Base-by-base conservation (phyloP, 306 rosid species). In the Vigna reflexopilosa region DNA sequence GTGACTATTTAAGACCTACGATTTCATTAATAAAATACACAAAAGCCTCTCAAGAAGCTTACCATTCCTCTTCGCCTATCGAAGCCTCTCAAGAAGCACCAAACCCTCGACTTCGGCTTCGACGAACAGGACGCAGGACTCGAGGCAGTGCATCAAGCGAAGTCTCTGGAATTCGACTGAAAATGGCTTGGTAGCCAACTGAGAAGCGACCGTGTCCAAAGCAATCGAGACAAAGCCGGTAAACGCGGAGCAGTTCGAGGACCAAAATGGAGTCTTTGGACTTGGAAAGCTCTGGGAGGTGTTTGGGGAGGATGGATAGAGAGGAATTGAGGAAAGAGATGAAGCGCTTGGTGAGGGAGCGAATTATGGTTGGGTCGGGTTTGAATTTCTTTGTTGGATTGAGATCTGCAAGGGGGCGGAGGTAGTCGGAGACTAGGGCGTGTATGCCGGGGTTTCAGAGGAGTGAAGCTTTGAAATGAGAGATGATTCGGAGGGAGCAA, bases 171-270 rank as follows among this genome's bases (percentile, higher is more conserved):
- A 52, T 16, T 90, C 88, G 4, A 87, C 84, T 9, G 83, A 59
- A 47, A 81, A 87, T 0, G 97, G 95, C 44, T 87, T 88, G 57
- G 90, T 83, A 9, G 80, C 87, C 44, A 94, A 86, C 85, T 88
- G 90, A 36, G 95, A 86, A 20, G 88, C 56, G 14, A 94, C 63
- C 0, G 75, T 16, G 4, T 82, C 89, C 81, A 92, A 92, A 67
- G 82, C 95, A 92, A 79, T 82, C 76, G 81, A 94, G 82, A 83
- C 92, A 92, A 16, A 94, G 90, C 22, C 72, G 34, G 77, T 90
- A 92, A 24, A 82, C 45, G 1, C 80, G 62, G 56, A 89, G 84
- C 40, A 94, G 69, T 14, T 94, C 93, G 32, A 13, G 65, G 26
- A 66, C 63, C 40, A 85, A 55, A 19, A 77, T 72, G 10, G 26